A percentile compares a stretch with the other conserved stretches of the same genome.
These are phyloP conservation scores for Aureobasidium pullulans DNA, from an alignment of 2,329 filamentous ascomycete species.

Conservation along the genomic window DNA sequence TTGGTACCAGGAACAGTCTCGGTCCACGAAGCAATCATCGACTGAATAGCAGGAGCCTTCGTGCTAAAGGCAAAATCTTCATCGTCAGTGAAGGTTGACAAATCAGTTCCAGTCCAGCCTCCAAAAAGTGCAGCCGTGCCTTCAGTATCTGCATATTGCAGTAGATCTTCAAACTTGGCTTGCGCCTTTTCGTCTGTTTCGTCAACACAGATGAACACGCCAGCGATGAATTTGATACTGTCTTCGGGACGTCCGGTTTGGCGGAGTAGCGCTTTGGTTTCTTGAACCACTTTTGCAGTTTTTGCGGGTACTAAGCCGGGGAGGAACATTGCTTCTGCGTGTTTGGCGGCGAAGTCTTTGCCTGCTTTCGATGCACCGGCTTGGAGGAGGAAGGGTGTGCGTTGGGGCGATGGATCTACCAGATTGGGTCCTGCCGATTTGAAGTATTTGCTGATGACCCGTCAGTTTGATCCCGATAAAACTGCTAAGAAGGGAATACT, in stretches of 20 bases:
- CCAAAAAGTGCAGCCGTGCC: conserved; percentile 66
- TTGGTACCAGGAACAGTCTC: conserved; percentile 51
- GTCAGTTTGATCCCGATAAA: too few species aligned
- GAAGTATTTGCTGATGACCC: conserved; percentile 45
- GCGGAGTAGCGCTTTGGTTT: background rate
- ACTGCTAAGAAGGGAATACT: too few species aligned
- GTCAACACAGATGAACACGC: conserved; percentile 59
- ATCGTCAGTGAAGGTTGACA: conserved; percentile 54
- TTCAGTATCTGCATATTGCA: conserved; percentile 55
- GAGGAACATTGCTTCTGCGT: conserved; percentile 65
- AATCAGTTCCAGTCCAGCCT: conserved; percentile 65
- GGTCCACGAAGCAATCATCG: conserved; percentile 48
- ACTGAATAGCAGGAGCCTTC: conserved; percentile 53
- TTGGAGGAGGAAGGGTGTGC: conserved; percentile 62
- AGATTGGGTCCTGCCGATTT: conserved; percentile 58
- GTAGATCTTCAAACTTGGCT: conserved; percentile 55
- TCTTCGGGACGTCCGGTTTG: conserved; percentile 49
- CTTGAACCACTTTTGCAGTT: conserved; percentile 29
- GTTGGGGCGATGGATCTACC: conserved; percentile 58
- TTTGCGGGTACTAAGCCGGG: conserved; percentile 25
- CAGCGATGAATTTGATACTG: conserved; percentile 60
- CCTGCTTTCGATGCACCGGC: conserved; percentile 61
- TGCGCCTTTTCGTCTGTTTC: conserved; percentile 58
- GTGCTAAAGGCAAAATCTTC: conserved; percentile 52
- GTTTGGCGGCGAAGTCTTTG: conserved; percentile 59